phyloP scores from a whole-genome alignment of 192 early-diverging fungal species.

The Backusella macrospora region DNA sequence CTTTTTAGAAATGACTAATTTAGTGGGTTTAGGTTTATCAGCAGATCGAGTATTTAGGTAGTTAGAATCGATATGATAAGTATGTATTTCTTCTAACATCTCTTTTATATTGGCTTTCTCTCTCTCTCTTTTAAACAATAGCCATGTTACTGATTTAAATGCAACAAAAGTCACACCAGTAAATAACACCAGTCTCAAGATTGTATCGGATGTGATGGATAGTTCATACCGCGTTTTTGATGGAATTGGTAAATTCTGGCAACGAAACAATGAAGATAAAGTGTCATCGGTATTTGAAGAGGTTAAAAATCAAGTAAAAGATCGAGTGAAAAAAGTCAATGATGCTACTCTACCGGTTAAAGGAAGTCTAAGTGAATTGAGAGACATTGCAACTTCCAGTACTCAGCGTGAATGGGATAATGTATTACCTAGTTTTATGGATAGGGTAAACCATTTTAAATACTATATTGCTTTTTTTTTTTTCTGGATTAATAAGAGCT shows the following conservation, averaged over 20 bases:
- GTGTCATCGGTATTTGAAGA: neutral
- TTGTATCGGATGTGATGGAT: conserved; percentile 55
- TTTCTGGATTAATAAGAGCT: too few relatives aligned
- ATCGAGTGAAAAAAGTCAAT: neutral
- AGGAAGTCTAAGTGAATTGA: conserved; percentile 17
- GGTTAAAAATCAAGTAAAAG: neutral
- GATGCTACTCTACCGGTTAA: neutral
- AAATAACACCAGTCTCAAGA: conserved; percentile 40
- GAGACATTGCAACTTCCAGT: conserved; percentile 19
- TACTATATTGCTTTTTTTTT: too few relatives aligned
- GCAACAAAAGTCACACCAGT: neutral
- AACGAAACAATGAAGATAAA: conserved; percentile 2
- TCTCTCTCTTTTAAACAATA: neutral
- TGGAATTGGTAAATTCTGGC: conserved; percentile 46
- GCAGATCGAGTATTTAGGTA: conserved; percentile 51
- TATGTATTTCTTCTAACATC: too few relatives aligned
- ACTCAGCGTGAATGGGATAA: neutral
- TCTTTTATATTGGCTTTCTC: neutral
- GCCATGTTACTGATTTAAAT: conserved; percentile 29
- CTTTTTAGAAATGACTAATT: conserved; percentile 51
- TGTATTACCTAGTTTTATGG: conserved; percentile 28
- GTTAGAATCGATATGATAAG: too few relatives aligned
- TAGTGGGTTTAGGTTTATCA: conserved; percentile 48
- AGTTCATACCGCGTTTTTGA: conserved; percentile 50
- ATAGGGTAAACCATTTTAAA: neutral